These are phyloP conservation scores for Leccinum griseonigrum DNA, from an alignment of 1,284 basidiomycete genomes.

Conservation along the genomic window DNA sequence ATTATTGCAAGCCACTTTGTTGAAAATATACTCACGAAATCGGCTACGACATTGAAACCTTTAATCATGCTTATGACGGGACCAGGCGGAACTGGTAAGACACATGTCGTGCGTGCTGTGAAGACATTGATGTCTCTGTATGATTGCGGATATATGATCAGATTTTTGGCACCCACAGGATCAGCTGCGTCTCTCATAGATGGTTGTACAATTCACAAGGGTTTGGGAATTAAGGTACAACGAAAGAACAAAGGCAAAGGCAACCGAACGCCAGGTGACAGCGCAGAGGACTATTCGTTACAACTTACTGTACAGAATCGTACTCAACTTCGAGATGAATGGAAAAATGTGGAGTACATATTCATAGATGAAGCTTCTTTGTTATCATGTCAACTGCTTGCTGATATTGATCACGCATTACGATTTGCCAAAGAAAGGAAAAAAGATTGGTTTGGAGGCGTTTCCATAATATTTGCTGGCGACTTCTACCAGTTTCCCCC, in stretches of 20 bases:
- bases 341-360: not conserved
- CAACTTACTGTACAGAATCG: not conserved
- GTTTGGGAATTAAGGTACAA: conserved; percentile 2
- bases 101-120: not conserved
- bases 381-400: not conserved
- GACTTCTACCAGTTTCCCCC: conserved; percentile 24
- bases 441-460: not conserved
- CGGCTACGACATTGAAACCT: not conserved
- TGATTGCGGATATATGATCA: not conserved
- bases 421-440: not conserved
- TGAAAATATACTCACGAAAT: not conserved
- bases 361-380: not conserved
- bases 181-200: not conserved
- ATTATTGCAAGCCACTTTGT: not conserved
- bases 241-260: conserved; percentile 1
- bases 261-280: not conserved
- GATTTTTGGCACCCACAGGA: not conserved
- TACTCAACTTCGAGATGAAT: not conserved
- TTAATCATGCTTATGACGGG: conserved; percentile 5
- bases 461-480: conserved; percentile 1
- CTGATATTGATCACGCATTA: not conserved
- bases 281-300: not conserved
- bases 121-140: not conserved
- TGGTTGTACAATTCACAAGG: conserved; percentile 4
- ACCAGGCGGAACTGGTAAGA: not conserved